Conservation (phyloP, 768 basidiomycete species). For the Gyrodon lividus region DNA sequence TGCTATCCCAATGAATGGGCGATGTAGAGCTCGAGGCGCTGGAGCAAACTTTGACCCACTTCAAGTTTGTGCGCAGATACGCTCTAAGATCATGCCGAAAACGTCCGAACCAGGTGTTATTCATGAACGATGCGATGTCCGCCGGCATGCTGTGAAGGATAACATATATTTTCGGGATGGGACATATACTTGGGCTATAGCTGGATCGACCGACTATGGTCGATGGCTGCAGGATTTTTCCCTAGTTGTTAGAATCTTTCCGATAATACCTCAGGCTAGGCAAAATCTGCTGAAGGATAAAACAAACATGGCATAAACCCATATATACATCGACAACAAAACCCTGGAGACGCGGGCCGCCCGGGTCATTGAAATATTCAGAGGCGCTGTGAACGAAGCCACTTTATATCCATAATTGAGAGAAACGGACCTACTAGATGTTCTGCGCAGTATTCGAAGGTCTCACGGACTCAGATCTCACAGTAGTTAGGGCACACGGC, state of each 20-base stretch:
- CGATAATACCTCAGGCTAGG: too few species aligned
- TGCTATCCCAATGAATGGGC: not conserved
- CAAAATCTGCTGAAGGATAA: too few species aligned
- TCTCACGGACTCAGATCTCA: not conserved
- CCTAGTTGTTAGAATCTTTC: too few species aligned
- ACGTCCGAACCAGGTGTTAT: not conserved
- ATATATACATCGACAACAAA: too few species aligned
- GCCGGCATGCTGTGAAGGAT: not conserved
- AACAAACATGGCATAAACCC: too few species aligned
- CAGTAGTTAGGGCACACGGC: not conserved
- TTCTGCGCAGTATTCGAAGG: not conserved
- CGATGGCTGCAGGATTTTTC: not conserved
- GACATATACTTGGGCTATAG: not conserved
- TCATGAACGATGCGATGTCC: not conserved
- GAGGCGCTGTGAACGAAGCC: not conserved
- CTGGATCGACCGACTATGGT: not conserved
- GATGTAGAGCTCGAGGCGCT: not conserved
- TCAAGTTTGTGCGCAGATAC: not conserved
- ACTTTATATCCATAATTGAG: not conserved
- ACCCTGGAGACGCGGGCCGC: too few species aligned
- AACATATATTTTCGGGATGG: too few species aligned
- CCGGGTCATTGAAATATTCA: too few species aligned
- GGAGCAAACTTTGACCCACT: not conserved
- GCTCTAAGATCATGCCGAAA: not conserved
- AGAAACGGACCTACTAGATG: not conserved